These are phyloP conservation scores for Penicillium sp. DNA, from an alignment of 2,329 filamentous ascomycete species.

Conservation along the genomic window DNA sequence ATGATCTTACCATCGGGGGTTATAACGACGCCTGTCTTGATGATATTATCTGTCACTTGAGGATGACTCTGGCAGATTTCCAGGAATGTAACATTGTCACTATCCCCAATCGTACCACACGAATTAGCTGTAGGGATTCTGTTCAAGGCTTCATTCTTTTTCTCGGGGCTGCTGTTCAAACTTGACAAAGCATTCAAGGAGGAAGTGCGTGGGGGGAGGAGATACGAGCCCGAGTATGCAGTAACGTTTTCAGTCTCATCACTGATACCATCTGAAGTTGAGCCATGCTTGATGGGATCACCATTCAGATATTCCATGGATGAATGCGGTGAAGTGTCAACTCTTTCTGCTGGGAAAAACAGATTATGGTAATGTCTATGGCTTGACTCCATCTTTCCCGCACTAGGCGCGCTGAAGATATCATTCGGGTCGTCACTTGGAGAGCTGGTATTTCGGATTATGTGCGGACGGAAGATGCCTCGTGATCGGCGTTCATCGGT, in stretches of 20 bases:
- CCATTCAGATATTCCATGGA: not conserved
- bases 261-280: not conserved
- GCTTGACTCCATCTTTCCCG: not conserved
- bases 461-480: not conserved
- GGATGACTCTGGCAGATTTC: conserved; percentile 1
- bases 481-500: not conserved
- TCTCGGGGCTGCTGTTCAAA: not conserved
- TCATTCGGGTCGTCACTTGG: not conserved
- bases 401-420: not conserved
- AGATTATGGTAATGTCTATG: not conserved
- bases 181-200: not conserved
- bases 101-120: not conserved
- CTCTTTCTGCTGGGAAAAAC: not conserved
- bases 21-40: not conserved
- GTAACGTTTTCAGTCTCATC: not conserved
- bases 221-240: not conserved
- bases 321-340: not conserved
- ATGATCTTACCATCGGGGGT: not conserved
- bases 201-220: not conserved
- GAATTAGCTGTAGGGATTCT: not conserved
- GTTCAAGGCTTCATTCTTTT: not conserved
- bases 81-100: not conserved
- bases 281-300: not conserved
- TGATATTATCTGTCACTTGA: not conserved
- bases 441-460: not conserved